Percentiles rank a stretch among this genome's conserved stretches.
phyloP scores from a whole-genome alignment of 2,329 filamentous ascomycete genomes.

The Rutstroemia sp. region DNA sequence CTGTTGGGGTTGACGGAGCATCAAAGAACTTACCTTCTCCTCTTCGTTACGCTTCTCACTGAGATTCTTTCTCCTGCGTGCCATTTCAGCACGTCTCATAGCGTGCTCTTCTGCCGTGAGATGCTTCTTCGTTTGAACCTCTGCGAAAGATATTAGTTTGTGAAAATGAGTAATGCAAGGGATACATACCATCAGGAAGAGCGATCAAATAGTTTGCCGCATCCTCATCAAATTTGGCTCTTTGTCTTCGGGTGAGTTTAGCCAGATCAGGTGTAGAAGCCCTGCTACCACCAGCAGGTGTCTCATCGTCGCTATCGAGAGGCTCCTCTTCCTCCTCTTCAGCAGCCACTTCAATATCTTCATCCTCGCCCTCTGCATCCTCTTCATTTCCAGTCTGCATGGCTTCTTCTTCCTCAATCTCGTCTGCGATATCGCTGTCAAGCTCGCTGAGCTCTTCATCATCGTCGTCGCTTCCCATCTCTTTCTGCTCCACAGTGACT shows the following conservation, averaged over 20 bases:
- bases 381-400: conserved; percentile 31
- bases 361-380: conserved; percentile 40
- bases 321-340: conserved; percentile 32
- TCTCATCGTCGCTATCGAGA: conserved; percentile 29
- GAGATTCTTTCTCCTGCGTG: conserved; percentile 63
- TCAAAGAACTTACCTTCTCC: conserved; percentile 50
- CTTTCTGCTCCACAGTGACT: conserved; percentile 27
- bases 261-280: conserved; percentile 54
- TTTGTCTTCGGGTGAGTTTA: conserved; percentile 62
- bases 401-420: conserved; percentile 44
- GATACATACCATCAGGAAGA: conserved; percentile 32
- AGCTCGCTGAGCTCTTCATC: conserved; percentile 31
- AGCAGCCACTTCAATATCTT: conserved; percentile 34
- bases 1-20: not conserved
- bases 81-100: conserved; percentile 69
- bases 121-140: conserved; percentile 66
- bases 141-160: conserved; percentile 30
- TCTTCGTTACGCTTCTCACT: conserved; percentile 73
- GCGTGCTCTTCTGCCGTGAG: conserved; percentile 66
- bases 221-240: conserved; percentile 48
- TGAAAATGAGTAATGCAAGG: not conserved
- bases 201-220: conserved; percentile 37
- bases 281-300: conserved; percentile 43
- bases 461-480: conserved; percentile 29
- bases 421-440: conserved; percentile 33